Conservation (phyloP, 257 asterid genomes). For the Knoxia roxburghii region DNA sequence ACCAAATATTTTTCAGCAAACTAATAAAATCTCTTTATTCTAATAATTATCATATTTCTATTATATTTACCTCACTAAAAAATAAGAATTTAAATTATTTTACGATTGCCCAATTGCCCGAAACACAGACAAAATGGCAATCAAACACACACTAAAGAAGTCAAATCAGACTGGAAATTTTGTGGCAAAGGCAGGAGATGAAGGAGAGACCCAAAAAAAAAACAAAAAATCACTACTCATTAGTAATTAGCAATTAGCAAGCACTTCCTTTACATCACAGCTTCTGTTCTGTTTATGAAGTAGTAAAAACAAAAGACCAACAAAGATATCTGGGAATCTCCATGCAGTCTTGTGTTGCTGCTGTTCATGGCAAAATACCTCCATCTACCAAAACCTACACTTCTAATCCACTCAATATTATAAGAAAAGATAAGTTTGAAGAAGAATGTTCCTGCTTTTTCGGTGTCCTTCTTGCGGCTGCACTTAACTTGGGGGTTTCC, state of each 20-base stretch:
- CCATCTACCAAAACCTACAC: constrained; percentile 15
- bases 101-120: no score
- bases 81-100: no score
- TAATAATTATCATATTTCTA: no score
- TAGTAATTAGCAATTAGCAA: constrained; percentile 12
- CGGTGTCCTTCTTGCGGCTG: neutral
- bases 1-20: no score
- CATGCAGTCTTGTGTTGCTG: neutral
- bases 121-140: no score
- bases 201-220: neutral
- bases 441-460: neutral
- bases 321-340: constrained; percentile 11
- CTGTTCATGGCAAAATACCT: constrained; percentile 7
- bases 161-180: no score
- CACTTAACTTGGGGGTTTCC: constrained; percentile 36
- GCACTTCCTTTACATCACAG: constrained; percentile 15
- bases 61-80: no score
- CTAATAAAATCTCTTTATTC: no score
- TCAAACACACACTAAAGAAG: no score
- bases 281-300: neutral
- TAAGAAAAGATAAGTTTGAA: neutral
- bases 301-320: neutral
- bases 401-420: constrained; percentile 14
- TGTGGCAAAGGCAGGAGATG: neutral
- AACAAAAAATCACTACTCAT: no score